A percentile compares a stretch with the other conserved stretches of the same genome.
phyloP scores from a whole-genome alignment of 306 rosid genomes.

The Quercus suber region DNA sequence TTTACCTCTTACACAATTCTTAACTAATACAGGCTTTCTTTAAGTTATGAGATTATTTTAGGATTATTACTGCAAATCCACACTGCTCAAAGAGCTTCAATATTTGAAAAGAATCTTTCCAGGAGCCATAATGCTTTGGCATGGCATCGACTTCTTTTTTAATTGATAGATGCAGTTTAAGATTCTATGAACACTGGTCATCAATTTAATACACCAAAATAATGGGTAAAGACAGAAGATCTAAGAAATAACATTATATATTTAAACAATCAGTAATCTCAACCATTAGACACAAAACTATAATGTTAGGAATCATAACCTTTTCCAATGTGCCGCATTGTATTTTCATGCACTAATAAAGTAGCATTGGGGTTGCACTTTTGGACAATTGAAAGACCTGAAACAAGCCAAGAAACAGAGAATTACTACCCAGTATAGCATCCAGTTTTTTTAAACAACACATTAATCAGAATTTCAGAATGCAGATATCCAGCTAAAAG shows the following conservation, averaged over 20 bases:
- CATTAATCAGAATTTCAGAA: background rate
- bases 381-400: conserved; percentile 87
- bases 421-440: background rate
- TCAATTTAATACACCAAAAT: conserved; percentile 8
- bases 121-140: background rate
- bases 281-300: background rate
- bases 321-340: conserved; percentile 65
- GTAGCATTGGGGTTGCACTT: conserved; percentile 75
- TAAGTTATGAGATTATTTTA: no score
- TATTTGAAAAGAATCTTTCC: background rate
- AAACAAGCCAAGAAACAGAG: conserved; percentile 5
- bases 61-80: no score
- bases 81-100: background rate
- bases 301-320: conserved; percentile 34
- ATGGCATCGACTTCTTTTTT: background rate
- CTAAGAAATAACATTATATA: background rate
- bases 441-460: background rate
- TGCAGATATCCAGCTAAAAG: background rate
- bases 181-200: background rate
- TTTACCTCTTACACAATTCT: no score
- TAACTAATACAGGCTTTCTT: background rate
- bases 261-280: background rate
- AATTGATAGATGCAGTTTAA: conserved; percentile 2
- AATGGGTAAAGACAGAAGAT: background rate
- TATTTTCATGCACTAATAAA: conserved; percentile 72